Evolutionary conservation across 331 rosid genomes (phyloP), one percentile per base, ranked within the genome.

Genomic region (Pyrus hybrid): DNA sequence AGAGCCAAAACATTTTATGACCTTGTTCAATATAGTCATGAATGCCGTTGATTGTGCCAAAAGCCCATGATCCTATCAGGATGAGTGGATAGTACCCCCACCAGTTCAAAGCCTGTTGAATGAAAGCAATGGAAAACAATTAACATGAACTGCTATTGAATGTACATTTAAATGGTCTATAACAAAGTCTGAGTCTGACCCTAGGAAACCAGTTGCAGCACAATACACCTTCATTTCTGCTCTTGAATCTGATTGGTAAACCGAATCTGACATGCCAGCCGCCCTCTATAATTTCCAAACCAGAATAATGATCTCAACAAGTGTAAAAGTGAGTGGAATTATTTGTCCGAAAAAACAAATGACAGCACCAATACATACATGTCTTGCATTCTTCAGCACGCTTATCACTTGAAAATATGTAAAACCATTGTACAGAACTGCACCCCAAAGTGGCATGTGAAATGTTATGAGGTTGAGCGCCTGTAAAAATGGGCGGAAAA

Each of bases 41-140:
- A 84, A 95, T 84, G 68, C 91, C 93, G 84, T 90, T 91, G 87
- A 92, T 83, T 13, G 99, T 95, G 76, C 98, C 98, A 83, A 90
- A 95, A 76, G 97, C 87, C 91, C 90, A 91, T 26, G 99, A 91
- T 85, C 94, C 99, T 80, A 95, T 92, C 53, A 95, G 96, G 81
- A 92, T 95, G 67, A 95, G 91, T 1, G 99, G 99, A 80, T 95
- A 92, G 86, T 95, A 92, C 49, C 98, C 97, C 99, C 97, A 92
- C 71, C 97, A 89, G 81, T 88, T 92, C 66, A 95, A 70, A 79
- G 97, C 97, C 99, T 92, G 90, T 76, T 22, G 30, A 57, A 65
- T 26, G 32, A 43, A 25, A 11, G 22, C 13, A 33, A 37, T 17
- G 22, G 21, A 7, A 67, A 54, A 65, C 5, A 54, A 49, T 67